Conservation (phyloP, 768 basidiomycete genomes). For the Artomyces pyxidatus region DNA sequence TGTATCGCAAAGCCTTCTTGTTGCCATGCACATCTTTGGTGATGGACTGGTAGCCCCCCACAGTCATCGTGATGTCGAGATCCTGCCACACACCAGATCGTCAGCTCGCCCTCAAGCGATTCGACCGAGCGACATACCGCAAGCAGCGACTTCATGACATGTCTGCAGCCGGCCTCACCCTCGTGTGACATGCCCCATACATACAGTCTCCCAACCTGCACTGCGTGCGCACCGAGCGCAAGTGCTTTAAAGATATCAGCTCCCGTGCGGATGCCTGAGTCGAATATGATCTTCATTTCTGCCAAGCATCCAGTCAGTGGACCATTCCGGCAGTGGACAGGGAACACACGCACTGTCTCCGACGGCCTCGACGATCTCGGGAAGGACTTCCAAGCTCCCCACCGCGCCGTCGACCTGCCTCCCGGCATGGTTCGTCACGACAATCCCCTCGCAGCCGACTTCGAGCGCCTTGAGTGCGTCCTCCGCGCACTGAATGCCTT, state of each 20-base stretch:
- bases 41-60: slow-evolving; percentile 31
- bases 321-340: not conserved
- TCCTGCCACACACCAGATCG: slow-evolving; percentile 17
- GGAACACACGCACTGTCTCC: slow-evolving; percentile 32
- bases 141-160: slow-evolving; percentile 45
- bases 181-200: slow-evolving; percentile 47
- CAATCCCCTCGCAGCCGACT: slow-evolving; percentile 42
- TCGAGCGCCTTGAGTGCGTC: slow-evolving; percentile 42
- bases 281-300: slow-evolving; percentile 45
- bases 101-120: not conserved
- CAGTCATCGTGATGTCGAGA: slow-evolving; percentile 37
- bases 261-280: slow-evolving; percentile 45
- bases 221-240: slow-evolving; percentile 46
- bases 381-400: slow-evolving; percentile 39
- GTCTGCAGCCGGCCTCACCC: slow-evolving; percentile 42
- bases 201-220: slow-evolving; percentile 40
- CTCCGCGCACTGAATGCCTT: slow-evolving; percentile 41
- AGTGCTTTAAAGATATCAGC: slow-evolving; percentile 50
- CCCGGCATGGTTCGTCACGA: slow-evolving; percentile 50
- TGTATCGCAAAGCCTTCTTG: slow-evolving; percentile 26
- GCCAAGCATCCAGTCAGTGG: not conserved
- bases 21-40: slow-evolving; percentile 25
- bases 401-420: slow-evolving; percentile 51
- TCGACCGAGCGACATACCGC: slow-evolving; percentile 26
- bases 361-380: slow-evolving; percentile 43